Conservation (phyloP, 148 eudicot species). For the Chenopodium album region DNA sequence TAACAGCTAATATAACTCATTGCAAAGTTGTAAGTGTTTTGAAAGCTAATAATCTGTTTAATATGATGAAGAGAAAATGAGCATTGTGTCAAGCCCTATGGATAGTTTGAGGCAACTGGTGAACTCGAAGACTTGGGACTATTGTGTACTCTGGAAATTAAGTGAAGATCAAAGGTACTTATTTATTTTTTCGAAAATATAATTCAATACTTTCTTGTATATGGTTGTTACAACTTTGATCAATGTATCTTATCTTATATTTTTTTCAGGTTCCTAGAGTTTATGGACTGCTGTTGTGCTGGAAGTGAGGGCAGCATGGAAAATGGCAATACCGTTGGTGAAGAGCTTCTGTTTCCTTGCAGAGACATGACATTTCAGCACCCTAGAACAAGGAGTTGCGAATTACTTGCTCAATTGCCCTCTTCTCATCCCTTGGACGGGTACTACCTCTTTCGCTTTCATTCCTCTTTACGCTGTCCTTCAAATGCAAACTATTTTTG, state of each 20-base stretch:
- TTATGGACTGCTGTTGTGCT: constrained; percentile 73
- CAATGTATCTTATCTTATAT: too few species aligned
- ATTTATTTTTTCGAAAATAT: background rate
- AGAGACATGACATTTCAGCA: constrained; percentile 66
- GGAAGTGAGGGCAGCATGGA: constrained; percentile 40
- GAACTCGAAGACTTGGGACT: constrained; percentile 75
- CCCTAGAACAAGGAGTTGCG: constrained; percentile 55
- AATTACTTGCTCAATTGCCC: constrained; percentile 66
- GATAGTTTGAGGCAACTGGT: constrained; percentile 67
- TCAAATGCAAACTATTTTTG: background rate
- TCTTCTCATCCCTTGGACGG: constrained; percentile 73
- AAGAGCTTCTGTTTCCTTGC: constrained; percentile 50
- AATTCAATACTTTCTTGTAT: background rate
- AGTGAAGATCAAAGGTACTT: constrained; percentile 80
- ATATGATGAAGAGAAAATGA: constrained; percentile 38
- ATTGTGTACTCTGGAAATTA: constrained; percentile 75
- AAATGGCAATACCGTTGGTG: constrained; percentile 32
- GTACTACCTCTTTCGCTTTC: constrained; percentile 36
- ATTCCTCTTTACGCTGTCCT: background rate
- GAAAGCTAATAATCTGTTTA: background rate
- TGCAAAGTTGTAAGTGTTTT: background rate
- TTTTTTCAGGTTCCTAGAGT: constrained; percentile 60
- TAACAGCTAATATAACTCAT: too few species aligned
- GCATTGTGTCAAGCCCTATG: constrained; percentile 40
- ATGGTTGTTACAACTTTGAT: background rate